Evolutionary conservation across 208 protist genomes (phyloP), one percentile per base, ranked within the genome.

Genomic region (Acanthamoeba healyi): DNA sequence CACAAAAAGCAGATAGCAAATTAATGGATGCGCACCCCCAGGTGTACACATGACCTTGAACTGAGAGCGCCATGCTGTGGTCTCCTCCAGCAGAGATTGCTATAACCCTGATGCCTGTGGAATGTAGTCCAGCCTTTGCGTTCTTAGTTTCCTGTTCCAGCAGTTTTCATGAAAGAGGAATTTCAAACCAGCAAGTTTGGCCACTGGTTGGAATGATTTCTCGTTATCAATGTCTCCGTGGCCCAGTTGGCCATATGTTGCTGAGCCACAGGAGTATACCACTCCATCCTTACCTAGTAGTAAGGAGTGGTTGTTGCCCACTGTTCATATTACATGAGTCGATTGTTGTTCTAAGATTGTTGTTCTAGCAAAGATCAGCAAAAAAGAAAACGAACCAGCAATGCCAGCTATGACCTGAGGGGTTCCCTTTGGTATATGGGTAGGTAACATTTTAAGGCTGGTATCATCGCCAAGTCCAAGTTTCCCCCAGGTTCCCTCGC

Each of bases 391-490:
- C 54, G 10, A 5, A 61, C 54, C 54, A n/a, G 54, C 54, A 5
- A 61, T n/a, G 54, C 22, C 54, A 15, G 24, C 5, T 4, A 61
- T 61, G 2, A 61, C 22, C 7, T 5, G 2, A 26, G 54, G 54
- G 7, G 54, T 26, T 2, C 54, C 54, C 17, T 61, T 7, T 5
- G 54, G 19, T 5, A 61, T 61, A 19, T 26, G 54, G 22, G 54
- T 61, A 26, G 54, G 54, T 5, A 24, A 5, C 2, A 19, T 61
- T 61, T 61, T 61, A 26, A 26, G 7, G 2, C 54, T 19, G 10
- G 54, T 61, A 61, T 61, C 54, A 58, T 94, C 90, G 38, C 90
- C 90, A 51, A 49, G 58, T 40, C 90, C 90, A 42, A 94, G 90
- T 38, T 94, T 61, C 32, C 92, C 92, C 49, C 54, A 44, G 34